Evolutionary conservation across 345 rosid species (phyloP).

Genomic region (Populus ilicifolia): DNA sequence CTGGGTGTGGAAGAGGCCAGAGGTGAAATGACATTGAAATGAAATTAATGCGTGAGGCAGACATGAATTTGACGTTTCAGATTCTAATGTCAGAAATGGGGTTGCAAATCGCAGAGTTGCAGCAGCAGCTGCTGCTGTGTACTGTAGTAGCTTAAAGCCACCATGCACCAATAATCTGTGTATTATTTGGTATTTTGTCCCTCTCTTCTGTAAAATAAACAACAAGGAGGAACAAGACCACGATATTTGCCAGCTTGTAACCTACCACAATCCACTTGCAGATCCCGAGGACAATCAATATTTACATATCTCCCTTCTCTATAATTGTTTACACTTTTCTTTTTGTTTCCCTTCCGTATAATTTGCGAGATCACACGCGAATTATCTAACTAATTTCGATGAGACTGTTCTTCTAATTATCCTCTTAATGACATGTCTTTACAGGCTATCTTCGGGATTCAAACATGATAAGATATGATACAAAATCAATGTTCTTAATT

Average conservation of each 20-base stretch:
- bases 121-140: neutral
- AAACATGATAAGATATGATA: no score
- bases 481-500: no score
- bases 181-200: neutral
- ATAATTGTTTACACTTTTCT: neutral
- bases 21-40: constrained; percentile 33
- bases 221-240: neutral
- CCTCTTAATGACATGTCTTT: no score
- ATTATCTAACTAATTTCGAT: no score
- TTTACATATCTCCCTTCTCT: neutral
- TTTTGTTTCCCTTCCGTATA: no score
- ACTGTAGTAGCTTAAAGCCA: neutral
- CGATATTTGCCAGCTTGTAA: constrained; percentile 29
- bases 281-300: constrained; percentile 36
- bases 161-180: neutral
- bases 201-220: neutral
- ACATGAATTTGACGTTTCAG: constrained; percentile 64
- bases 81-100: constrained; percentile 54
- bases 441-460: no score
- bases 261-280: constrained; percentile 18
- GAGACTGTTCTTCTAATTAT: no score
- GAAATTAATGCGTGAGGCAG: constrained; percentile 29
- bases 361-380: no score
- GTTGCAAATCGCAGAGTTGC: neutral
- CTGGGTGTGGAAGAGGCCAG: neutral